Conservation (phyloP, 1,139 yeast species). For the Nematodospora anomalae region DNA sequence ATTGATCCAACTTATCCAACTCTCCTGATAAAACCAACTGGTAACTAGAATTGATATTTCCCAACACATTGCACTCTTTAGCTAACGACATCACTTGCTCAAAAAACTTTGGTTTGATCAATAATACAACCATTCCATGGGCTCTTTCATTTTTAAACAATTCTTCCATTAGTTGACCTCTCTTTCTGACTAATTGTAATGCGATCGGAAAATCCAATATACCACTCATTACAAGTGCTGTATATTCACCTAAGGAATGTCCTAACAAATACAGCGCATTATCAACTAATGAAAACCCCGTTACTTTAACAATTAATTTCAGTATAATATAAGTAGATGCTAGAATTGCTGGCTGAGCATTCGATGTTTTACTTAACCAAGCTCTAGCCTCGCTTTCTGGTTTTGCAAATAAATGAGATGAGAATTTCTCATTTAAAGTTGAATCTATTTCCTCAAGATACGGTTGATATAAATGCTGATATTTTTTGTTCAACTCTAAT, state of each 20-base stretch:
- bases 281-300: conserved; percentile 24
- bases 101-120: conserved; percentile 24
- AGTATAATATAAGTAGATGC: conserved; percentile 44
- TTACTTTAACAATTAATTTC: conserved; percentile 26
- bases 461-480: conserved; percentile 16
- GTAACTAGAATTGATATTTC: conserved; percentile 42
- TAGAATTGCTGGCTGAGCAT: conserved; percentile 65
- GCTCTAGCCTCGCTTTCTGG: conserved; percentile 10
- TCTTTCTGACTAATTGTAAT: conserved; percentile 45
- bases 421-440: conserved; percentile 56
- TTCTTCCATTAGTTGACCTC: conserved; percentile 55
- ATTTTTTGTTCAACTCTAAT: conserved; percentile 24
- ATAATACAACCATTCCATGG: conserved; percentile 42
- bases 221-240: conserved; percentile 47
- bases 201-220: conserved; percentile 43
- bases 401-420: conserved; percentile 22
- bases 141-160: conserved; percentile 15
- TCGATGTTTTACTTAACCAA: conserved; percentile 41
- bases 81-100: conserved; percentile 23
- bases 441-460: conserved; percentile 54
- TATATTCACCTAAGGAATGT: conserved; percentile 61
- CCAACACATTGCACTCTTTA: conserved; percentile 26
- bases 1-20: conserved; percentile 20
- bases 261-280: conserved; percentile 42
- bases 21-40: conserved; percentile 51